Evolutionary conservation across 2,329 filamentous ascomycete genomes (phyloP).

Genomic region (Phoma herbarum): DNA sequence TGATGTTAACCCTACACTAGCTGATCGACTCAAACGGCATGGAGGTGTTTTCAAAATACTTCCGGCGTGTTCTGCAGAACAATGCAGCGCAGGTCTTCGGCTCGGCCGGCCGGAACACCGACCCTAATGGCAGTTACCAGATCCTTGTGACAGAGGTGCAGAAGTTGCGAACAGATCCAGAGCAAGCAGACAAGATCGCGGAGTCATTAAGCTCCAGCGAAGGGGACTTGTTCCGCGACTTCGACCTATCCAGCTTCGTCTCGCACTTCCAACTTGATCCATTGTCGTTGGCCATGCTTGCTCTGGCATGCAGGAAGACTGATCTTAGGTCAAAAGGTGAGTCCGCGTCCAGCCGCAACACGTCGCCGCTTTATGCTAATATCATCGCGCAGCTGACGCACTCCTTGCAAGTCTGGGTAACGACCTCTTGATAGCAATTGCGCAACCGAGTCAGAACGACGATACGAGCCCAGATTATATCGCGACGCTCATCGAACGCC

Average conservation of each 20-base stretch:
- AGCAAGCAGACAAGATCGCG: conserved; percentile 89
- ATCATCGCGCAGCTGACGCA: conserved; percentile 73
- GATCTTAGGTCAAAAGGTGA: conserved; percentile 91
- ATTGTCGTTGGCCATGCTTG: conserved; percentile 84
- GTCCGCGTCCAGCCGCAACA: conserved; percentile 24
- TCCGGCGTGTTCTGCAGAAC: conserved; percentile 87
- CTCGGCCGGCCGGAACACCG: conserved; percentile 73
- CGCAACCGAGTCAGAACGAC: conserved; percentile 68
- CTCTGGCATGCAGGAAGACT: conserved; percentile 83
- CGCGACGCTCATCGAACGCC: conserved; percentile 81
- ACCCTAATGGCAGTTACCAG: conserved; percentile 83
- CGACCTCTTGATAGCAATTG: conserved; percentile 79
- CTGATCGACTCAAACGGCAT: conserved; percentile 98
- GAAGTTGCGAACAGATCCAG: conserved; percentile 80
- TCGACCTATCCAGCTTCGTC: conserved; percentile 94
- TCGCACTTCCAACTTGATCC: conserved; percentile 95
- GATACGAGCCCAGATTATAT: conserved; percentile 75
- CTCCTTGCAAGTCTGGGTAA: conserved; percentile 83
- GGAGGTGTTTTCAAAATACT: conserved; percentile 97
- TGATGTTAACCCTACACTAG: conserved; percentile 58
- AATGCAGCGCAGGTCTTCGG: conserved; percentile 94
- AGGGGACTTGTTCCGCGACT: conserved; percentile 93
- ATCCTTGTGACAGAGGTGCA: conserved; percentile 84
- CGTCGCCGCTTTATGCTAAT: conserved; percentile 23
- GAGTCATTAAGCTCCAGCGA: conserved; percentile 91